phyloP scores from a whole-genome alignment of 1,284 basidiomycete species.

The Gomphus bonarii region DNA sequence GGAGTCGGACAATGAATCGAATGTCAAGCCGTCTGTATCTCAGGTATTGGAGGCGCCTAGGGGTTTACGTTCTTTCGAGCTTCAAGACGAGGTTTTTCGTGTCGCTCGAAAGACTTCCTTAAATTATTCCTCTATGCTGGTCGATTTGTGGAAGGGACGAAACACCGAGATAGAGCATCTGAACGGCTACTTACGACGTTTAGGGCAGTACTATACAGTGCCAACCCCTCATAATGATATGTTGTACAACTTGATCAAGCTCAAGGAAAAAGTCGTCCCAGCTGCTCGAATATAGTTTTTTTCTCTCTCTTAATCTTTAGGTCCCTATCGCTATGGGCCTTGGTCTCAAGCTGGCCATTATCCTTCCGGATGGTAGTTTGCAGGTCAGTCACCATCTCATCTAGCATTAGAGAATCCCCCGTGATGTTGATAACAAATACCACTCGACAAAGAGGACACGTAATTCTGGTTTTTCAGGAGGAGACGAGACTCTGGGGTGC shows the following conservation, averaged over 20 bases:
- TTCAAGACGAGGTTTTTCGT: slow-evolving; percentile 43
- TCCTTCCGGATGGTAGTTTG: no score
- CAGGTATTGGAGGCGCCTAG: slow-evolving; percentile 29
- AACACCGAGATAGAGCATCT: slow-evolving; percentile 75
- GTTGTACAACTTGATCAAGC: slow-evolving; percentile 52
- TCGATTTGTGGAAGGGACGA: slow-evolving; percentile 49
- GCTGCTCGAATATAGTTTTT: not conserved
- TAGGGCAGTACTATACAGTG: slow-evolving; percentile 56
- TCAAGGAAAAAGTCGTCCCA: slow-evolving; percentile 19
- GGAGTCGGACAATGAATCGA: slow-evolving; percentile 24
- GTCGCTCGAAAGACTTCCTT: slow-evolving; percentile 45
- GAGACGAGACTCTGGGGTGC: no score
- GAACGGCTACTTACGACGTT: slow-evolving; percentile 72
- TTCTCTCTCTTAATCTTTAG: not conserved
- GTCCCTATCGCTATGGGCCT: not conserved
- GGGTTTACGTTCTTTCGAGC: slow-evolving; percentile 26
- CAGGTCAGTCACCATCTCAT: no score
- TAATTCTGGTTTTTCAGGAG: no score
- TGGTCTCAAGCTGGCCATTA: no score
- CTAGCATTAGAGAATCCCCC: no score
- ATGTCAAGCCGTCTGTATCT: slow-evolving; percentile 18
- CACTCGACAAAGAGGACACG: no score
- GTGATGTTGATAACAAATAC: no score
- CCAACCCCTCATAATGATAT: slow-evolving; percentile 52
- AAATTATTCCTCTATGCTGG: slow-evolving; percentile 74